A percentile compares a stretch with the other conserved stretches of the same genome.
Evolutionary conservation across 345 rosid genomes (phyloP).

Genomic region (Acer yangbiense): DNA sequence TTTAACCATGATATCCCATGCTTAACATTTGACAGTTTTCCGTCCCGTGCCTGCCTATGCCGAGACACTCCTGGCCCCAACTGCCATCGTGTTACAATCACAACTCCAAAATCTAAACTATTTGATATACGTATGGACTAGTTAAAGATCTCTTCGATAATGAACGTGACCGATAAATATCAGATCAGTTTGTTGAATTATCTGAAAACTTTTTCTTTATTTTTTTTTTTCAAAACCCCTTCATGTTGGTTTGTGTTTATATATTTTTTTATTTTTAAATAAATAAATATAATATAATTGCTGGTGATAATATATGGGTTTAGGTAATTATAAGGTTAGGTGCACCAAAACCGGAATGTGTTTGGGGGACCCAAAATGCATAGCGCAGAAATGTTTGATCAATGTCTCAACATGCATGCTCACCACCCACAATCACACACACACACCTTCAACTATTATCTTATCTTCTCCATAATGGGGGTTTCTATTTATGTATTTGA

Average conservation of each 20-base stretch:
- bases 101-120: not conserved
- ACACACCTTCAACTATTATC: constrained; percentile 23
- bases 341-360: constrained; percentile 5
- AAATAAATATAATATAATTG: not conserved
- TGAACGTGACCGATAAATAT: not conserved
- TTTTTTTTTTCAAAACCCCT: too few species aligned
- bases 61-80: constrained; percentile 44
- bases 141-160: not conserved
- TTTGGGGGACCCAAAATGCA: constrained; percentile 24
- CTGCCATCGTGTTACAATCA: constrained; percentile 10
- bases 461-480: constrained; percentile 35
- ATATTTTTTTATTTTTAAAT: too few species aligned
- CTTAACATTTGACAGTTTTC: not conserved
- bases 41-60: constrained; percentile 24
- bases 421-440: constrained; percentile 6
- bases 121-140: not conserved
- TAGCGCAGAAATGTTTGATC: constrained; percentile 28
- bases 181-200: too few species aligned
- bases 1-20: not conserved
- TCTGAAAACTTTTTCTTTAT: too few species aligned
- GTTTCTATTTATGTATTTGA: constrained; percentile 25
- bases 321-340: not conserved
- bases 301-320: not conserved
- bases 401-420: constrained; percentile 25
- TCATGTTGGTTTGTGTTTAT: too few species aligned